Evolutionary conservation across 768 basidiomycete species (phyloP).

Genomic region (Melanogaster broomeanus): DNA sequence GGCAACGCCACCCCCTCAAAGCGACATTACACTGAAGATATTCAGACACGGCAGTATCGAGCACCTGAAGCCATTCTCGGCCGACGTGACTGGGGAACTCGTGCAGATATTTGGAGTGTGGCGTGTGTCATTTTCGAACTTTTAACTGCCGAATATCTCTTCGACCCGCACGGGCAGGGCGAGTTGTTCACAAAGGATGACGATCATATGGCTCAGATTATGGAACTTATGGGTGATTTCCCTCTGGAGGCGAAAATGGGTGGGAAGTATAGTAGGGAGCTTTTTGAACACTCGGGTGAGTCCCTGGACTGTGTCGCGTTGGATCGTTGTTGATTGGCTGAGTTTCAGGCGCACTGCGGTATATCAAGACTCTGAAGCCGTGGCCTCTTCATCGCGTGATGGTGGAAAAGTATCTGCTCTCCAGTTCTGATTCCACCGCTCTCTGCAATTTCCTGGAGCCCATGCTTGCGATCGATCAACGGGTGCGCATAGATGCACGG

Average conservation of each 20-base stretch:
- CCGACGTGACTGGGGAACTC: constrained; percentile 80
- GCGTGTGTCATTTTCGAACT: constrained; percentile 92
- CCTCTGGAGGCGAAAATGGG: constrained; percentile 73
- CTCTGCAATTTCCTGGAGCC: constrained; percentile 72
- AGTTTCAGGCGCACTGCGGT: constrained; percentile 62
- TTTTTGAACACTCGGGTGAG: constrained; percentile 76
- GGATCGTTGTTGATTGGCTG: constrained; percentile 3
- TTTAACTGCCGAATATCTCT: constrained; percentile 88
- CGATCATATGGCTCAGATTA: constrained; percentile 94
- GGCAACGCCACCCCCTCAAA: constrained; percentile 93
- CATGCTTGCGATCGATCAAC: constrained; percentile 74
- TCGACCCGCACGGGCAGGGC: constrained; percentile 84
- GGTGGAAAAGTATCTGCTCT: constrained; percentile 84
- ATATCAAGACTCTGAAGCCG: constrained; percentile 72
- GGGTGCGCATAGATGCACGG: constrained; percentile 65
- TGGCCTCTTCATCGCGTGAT: constrained; percentile 86
- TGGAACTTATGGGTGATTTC: constrained; percentile 86
- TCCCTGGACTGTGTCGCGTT: constrained; percentile 10
- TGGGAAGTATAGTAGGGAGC: constrained; percentile 80
- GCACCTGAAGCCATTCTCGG: constrained; percentile 94
- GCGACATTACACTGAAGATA: constrained; percentile 91
- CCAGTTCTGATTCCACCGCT: constrained; percentile 53
- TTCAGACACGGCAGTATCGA: constrained; percentile 95
- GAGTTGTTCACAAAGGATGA: constrained; percentile 89
- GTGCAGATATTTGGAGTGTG: constrained; percentile 89